A percentile compares a stretch with the other conserved stretches of the same genome.
These are phyloP conservation scores for Phytopythium montanum DNA, from an alignment of 352 stramenopile genomes.

Conservation along the genomic window DNA sequence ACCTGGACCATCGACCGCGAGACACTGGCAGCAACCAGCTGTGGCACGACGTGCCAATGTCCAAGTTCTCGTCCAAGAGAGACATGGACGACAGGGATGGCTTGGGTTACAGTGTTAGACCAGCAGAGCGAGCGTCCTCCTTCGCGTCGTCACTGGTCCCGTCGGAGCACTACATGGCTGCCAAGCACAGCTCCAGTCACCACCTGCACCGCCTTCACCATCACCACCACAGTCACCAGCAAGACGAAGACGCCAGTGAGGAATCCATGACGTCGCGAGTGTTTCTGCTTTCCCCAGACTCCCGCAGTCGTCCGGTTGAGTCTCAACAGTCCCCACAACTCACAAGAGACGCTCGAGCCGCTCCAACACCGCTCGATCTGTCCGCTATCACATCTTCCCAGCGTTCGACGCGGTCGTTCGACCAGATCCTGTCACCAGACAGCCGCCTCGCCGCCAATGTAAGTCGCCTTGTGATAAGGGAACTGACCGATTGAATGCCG, in stretches of 20 bases:
- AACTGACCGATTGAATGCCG: neutral
- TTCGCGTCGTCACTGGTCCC: neutral
- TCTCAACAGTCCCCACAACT: neutral
- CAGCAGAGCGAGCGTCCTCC: neutral
- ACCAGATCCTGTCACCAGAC: conserved; percentile 41
- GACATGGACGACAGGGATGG: neutral
- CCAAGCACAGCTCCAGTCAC: neutral
- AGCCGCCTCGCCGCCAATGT: conserved; percentile 52
- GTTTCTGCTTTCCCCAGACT: neutral
- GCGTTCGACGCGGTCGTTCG: neutral
- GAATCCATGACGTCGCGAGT: neutral
- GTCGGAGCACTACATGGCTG: neutral
- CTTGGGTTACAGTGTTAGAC: neutral
- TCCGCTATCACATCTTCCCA: conserved; percentile 10
- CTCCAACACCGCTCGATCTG: conserved; percentile 22
- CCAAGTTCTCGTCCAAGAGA: neutral
- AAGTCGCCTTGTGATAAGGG: neutral
- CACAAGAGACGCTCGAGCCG: neutral
- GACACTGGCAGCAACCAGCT: neutral
- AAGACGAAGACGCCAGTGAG: neutral
- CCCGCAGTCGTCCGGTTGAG: neutral
- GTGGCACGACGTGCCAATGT: conserved; percentile 1
- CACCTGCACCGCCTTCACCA: neutral
- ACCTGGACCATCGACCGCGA: neutral
- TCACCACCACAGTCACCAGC: neutral